Conservation (phyloP, 192 early-diverging fungal species). For the Radiomyces spectabilis region DNA sequence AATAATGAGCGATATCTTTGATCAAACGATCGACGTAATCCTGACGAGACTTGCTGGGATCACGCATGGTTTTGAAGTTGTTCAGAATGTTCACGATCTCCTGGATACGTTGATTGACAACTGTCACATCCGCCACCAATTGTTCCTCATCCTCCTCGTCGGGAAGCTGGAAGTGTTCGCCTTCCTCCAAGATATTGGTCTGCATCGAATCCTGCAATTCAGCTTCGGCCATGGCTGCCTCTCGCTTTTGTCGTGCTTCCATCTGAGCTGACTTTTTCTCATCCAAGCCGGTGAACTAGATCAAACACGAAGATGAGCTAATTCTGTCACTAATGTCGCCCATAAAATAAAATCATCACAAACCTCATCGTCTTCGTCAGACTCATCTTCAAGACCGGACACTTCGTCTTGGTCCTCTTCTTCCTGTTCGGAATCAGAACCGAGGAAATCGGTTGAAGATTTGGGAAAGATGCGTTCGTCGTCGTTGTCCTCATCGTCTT, state of each 20-base stretch:
- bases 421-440: conserved; percentile 14
- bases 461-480: conserved; percentile 26
- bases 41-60: conserved; percentile 62
- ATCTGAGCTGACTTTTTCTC: conserved; percentile 47
- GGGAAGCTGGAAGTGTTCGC: conserved; percentile 61
- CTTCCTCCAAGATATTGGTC: conserved; percentile 67
- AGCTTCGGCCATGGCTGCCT: conserved; percentile 57
- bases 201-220: conserved; percentile 63
- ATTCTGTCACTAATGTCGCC: neutral
- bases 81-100: conserved; percentile 84
- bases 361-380: conserved; percentile 25
- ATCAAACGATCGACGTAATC: conserved; percentile 85
- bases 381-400: conserved; percentile 23
- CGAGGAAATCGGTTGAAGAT: conserved; percentile 18
- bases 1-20: conserved; percentile 89
- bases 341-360: conserved; percentile 3
- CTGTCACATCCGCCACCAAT: conserved; percentile 48
- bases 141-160: conserved; percentile 53
- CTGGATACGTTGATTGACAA: conserved; percentile 82
- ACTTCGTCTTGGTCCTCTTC: conserved; percentile 33
- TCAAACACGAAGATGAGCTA: neutral
- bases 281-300: conserved; percentile 40
- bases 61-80: conserved; percentile 83
- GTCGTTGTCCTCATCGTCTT: conserved; percentile 34
- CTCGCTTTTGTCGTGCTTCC: conserved; percentile 60